Conservation (phyloP, 805 yeast species). For the Saturnispora sanitii region DNA sequence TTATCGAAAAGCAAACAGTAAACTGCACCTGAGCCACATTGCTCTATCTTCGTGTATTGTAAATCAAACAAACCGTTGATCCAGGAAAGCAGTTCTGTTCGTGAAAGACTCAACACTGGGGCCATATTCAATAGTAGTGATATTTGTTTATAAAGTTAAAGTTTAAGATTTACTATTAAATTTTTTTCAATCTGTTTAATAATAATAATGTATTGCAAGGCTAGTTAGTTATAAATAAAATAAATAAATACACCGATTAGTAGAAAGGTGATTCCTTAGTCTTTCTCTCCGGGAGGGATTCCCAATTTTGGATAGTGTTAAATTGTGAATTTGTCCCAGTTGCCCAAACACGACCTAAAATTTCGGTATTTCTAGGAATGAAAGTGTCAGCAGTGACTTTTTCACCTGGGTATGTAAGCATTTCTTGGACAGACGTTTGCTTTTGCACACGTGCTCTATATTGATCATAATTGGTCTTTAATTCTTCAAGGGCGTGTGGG, state of each 20-base stretch:
- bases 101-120: constrained; percentile 50
- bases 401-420: constrained; percentile 16
- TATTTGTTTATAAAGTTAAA: background rate
- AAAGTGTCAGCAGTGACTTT: constrained; percentile 12
- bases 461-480: constrained; percentile 16
- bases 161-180: no score
- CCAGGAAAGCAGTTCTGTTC: constrained; percentile 81
- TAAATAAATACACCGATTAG: background rate
- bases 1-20: constrained; percentile 89
- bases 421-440: constrained; percentile 14
- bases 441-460: constrained; percentile 20
- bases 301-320: constrained; percentile 21
- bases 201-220: background rate
- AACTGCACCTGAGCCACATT: constrained; percentile 93
- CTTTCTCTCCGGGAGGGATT: constrained; percentile 25
- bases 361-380: constrained; percentile 20
- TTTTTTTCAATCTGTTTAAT: constrained; percentile 1
- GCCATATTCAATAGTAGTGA: constrained; percentile 2
- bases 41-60: constrained; percentile 70
- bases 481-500: constrained; percentile 14
- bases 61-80: constrained; percentile 61
- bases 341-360: constrained; percentile 26
- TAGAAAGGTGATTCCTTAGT: constrained; percentile 20
- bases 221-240: background rate
- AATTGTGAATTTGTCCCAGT: constrained; percentile 22